Evolutionary conservation across 2,329 filamentous ascomycete species (phyloP).

Genomic region (Xylariaceae sp.): DNA sequence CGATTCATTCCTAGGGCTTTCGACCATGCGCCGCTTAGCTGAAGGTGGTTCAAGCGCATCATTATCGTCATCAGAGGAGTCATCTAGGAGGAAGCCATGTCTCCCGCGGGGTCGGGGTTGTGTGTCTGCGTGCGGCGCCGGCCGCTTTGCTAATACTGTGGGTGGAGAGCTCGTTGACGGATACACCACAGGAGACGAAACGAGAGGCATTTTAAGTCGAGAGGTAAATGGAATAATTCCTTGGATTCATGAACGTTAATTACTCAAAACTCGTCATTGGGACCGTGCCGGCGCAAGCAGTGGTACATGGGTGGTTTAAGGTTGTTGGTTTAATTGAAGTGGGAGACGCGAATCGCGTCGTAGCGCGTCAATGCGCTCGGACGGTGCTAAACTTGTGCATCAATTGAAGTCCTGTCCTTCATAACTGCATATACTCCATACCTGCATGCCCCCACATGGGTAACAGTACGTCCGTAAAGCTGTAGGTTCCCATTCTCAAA

Average conservation of each 20-base stretch:
- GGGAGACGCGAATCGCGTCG: constrained; percentile 17
- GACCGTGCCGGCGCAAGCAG: background rate
- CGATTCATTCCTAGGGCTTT: constrained; percentile 26
- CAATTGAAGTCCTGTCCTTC: background rate
- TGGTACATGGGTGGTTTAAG: background rate
- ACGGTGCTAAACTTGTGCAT: constrained; percentile 1
- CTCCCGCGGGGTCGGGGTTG: constrained; percentile 36
- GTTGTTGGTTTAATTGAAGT: constrained; percentile 9
- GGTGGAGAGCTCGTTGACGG: constrained; percentile 46
- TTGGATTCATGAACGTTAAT: constrained; percentile 3
- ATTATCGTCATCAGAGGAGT: constrained; percentile 40
- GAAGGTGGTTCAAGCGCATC: constrained; percentile 34
- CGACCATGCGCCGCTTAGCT: constrained; percentile 43
- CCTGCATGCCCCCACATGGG: too few species aligned
- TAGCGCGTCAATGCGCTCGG: constrained; percentile 9
- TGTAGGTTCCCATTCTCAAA: too few species aligned
- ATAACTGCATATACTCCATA: background rate
- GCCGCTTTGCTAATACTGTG: constrained; percentile 36
- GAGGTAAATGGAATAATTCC: constrained; percentile 3
- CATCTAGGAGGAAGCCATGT: constrained; percentile 43
- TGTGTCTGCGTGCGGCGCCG: constrained; percentile 33
- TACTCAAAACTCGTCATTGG: background rate
- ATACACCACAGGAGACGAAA: constrained; percentile 56
- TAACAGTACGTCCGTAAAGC: too few species aligned
- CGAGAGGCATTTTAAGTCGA: constrained; percentile 48